A percentile compares a stretch with the other conserved stretches of the same genome.
Evolutionary conservation across 768 basidiomycete species (phyloP).

Genomic region (Dendrothele bispora): DNA sequence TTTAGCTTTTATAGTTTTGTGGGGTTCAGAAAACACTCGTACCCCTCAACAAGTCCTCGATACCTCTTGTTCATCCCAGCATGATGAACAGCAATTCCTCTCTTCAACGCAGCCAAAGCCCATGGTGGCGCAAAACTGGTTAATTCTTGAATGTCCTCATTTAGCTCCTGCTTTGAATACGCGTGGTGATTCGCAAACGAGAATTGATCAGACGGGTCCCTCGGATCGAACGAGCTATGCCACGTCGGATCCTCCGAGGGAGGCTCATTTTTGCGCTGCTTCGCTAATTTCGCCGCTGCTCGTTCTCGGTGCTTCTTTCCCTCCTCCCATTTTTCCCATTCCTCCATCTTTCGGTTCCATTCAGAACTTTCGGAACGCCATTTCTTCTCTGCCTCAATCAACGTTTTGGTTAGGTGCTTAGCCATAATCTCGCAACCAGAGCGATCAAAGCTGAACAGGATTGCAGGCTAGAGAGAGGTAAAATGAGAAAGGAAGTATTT

Average conservation of each 20-base stretch:
- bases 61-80: constrained; percentile 67
- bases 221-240: constrained; percentile 58
- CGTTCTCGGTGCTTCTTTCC: constrained; percentile 50
- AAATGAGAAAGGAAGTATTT: background rate
- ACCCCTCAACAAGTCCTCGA: constrained; percentile 59
- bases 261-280: constrained; percentile 36
- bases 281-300: constrained; percentile 37
- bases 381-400: constrained; percentile 43
- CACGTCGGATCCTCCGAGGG: constrained; percentile 30
- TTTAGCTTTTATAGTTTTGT: too few species aligned
- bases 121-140: constrained; percentile 36
- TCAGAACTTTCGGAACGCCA: constrained; percentile 48
- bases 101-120: constrained; percentile 46
- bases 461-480: constrained; percentile 47
- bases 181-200: constrained; percentile 50
- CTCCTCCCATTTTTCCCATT: constrained; percentile 51
- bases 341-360: constrained; percentile 50
- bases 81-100: constrained; percentile 73
- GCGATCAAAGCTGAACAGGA: constrained; percentile 69
- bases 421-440: constrained; percentile 58
- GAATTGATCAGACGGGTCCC: constrained; percentile 58
- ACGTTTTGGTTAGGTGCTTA: constrained; percentile 26
- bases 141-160: constrained; percentile 45
- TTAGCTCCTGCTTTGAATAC: constrained; percentile 47
- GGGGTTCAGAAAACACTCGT: background rate